Percentiles rank a stretch among this genome's conserved stretches.
Conservation (phyloP, 495 filamentous ascomycete species). For the Xylaria castorea region DNA sequence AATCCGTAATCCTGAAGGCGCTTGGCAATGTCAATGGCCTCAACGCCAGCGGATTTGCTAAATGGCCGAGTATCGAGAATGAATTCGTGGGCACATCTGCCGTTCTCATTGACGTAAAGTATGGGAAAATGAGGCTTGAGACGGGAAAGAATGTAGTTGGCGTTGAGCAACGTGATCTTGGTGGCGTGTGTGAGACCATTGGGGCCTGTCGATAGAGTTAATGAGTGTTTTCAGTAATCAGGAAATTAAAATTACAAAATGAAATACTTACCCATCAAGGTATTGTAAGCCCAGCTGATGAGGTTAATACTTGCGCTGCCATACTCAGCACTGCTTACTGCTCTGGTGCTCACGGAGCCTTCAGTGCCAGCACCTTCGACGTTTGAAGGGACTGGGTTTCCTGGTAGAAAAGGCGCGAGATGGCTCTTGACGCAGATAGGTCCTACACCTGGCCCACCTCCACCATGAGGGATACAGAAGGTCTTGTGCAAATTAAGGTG, state of each 20-base stretch:
- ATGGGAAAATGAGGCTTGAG: conserved; percentile 90
- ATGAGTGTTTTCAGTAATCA: not conserved
- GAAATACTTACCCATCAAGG: conserved; percentile 78
- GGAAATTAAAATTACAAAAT: too few species aligned
- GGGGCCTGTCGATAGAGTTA: conserved; percentile 57
- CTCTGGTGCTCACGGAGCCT: conserved; percentile 45
- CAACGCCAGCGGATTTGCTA: conserved; percentile 83
- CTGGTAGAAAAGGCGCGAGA: conserved; percentile 77
- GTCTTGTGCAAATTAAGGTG: conserved; percentile 99
- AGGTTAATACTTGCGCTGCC: conserved; percentile 93
- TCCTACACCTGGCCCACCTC: conserved; percentile 93
- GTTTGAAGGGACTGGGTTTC: conserved; percentile 45
- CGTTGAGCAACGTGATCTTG: conserved; percentile 92
- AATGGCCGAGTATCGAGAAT: conserved; percentile 91
- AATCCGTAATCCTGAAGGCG: conserved; percentile 98
- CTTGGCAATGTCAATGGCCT: conserved; percentile 97
- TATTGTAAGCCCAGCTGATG: conserved; percentile 97
- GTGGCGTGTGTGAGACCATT: conserved; percentile 92
- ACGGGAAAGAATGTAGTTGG: conserved; percentile 95
- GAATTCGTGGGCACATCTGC: conserved; percentile 96
- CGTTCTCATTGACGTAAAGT: conserved; percentile 87
- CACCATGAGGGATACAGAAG: conserved; percentile 98
- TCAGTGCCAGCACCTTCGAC: not conserved
- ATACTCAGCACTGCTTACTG: conserved; percentile 87
- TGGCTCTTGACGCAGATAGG: conserved; percentile 92